These are phyloP conservation scores for Inga laurina DNA, from an alignment of 306 rosid species.

Conservation along the genomic window DNA sequence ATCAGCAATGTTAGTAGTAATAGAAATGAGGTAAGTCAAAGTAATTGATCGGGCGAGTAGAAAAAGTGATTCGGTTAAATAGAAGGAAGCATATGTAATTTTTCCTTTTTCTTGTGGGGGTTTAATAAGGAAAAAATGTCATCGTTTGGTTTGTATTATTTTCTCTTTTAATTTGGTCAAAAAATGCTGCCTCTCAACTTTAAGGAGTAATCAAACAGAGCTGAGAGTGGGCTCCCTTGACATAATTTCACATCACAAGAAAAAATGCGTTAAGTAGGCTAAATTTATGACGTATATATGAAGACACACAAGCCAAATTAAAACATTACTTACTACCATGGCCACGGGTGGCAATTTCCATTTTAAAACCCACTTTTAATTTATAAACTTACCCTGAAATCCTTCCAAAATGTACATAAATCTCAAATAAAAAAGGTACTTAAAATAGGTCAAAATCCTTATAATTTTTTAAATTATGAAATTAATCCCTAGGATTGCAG, in stretches of 20 bases:
- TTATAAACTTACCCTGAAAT: too few relatives aligned
- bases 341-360: too few relatives aligned
- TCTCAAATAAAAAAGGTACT: too few relatives aligned
- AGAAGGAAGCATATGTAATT: neutral
- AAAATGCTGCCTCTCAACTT: neutral
- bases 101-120: neutral
- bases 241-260: neutral
- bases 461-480: too few relatives aligned
- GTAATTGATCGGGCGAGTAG: neutral
- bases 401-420: too few relatives aligned
- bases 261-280: too few relatives aligned
- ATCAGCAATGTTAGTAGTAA: neutral
- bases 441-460: too few relatives aligned
- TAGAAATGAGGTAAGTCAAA: neutral
- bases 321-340: too few relatives aligned
- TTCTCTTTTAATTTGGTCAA: neutral
- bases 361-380: too few relatives aligned
- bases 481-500: too few relatives aligned
- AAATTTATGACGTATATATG: too few relatives aligned
- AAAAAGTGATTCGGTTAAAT: neutral
- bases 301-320: too few relatives aligned
- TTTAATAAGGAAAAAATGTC: neutral
- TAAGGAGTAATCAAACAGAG: neutral
- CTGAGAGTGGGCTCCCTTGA: neutral
- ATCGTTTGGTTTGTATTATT: neutral